These are phyloP conservation scores for Ganoderma boninense DNA, from an alignment of 1,284 basidiomycete genomes.

Conservation along the genomic window DNA sequence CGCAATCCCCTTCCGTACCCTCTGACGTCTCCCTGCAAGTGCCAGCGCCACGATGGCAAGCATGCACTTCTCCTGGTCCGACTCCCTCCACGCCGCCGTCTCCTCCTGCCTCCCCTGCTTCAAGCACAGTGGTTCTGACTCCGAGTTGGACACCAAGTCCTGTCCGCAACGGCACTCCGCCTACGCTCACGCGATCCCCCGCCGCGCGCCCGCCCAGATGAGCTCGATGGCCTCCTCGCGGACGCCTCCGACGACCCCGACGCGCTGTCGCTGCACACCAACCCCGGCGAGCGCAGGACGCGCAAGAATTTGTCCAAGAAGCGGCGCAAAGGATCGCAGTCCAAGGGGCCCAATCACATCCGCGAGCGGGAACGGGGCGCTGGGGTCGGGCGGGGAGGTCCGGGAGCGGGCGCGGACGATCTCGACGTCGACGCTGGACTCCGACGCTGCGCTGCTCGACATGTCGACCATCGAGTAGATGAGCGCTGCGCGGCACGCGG, in stretches of 20 bases:
- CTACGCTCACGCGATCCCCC: constrained; percentile 44
- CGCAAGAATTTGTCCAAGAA: constrained; percentile 42
- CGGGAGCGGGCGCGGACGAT: constrained; percentile 29
- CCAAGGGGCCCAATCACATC: constrained; percentile 48
- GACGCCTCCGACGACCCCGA: constrained; percentile 63
- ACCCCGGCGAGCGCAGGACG: constrained; percentile 52
- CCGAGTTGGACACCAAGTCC: constrained; percentile 34
- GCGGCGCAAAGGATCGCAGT: too few species aligned
- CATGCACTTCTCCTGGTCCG: constrained; percentile 64
- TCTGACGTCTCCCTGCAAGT: background rate
- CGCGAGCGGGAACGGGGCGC: constrained; percentile 46
- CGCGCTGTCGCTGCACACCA: constrained; percentile 71
- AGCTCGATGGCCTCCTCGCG: constrained; percentile 66
- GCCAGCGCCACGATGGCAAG: constrained; percentile 23
- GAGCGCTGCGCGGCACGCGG: constrained; percentile 48
- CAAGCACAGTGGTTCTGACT: constrained; percentile 29
- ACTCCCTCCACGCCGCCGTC: constrained; percentile 62
- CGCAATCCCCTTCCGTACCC: background rate
- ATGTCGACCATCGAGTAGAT: constrained; percentile 58
- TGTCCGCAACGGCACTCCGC: constrained; percentile 30
- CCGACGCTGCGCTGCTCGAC: constrained; percentile 71
- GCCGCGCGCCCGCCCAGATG: constrained; percentile 57
- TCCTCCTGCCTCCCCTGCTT: constrained; percentile 69
- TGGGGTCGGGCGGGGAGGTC: too few species aligned
- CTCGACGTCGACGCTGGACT: constrained; percentile 65